These are phyloP conservation scores for Rutstroemia sp. DNA, from an alignment of 2,329 filamentous ascomycete genomes.

Conservation along the genomic window DNA sequence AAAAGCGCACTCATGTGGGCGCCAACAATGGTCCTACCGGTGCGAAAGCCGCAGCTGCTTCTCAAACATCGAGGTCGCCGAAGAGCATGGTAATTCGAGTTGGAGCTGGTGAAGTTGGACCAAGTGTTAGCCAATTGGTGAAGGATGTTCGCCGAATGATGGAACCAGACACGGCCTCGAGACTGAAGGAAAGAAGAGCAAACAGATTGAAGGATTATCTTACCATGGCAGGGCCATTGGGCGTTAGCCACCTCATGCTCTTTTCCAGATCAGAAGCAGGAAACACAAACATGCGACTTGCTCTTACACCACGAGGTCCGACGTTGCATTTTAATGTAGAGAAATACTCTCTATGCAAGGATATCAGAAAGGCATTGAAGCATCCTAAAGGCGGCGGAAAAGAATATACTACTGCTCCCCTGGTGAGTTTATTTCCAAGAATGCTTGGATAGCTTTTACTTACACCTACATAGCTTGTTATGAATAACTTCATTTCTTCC, in stretches of 20 bases:
- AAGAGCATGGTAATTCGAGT: conserved; percentile 99
- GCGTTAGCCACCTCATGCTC: conserved; percentile 85
- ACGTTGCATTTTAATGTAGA: conserved; percentile 93
- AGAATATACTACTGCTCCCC: conserved; percentile 75
- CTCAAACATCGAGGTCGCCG: conserved; percentile 56
- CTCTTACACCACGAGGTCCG: conserved; percentile 80
- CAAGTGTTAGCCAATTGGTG: conserved; percentile 84
- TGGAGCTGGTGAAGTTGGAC: conserved; percentile 86
- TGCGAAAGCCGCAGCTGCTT: conserved; percentile 48
- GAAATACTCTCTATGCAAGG: conserved; percentile 88
- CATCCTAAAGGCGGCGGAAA: conserved; percentile 76
- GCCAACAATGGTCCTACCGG: conserved; percentile 43
- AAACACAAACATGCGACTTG: conserved; percentile 86
- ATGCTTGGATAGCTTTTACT: conserved; percentile 17
- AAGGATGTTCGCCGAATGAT: conserved; percentile 88
- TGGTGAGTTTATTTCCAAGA: conserved; percentile 44
- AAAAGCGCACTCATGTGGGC: conserved; percentile 81
- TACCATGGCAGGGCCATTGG: conserved; percentile 89
- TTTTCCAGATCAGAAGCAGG: conserved; percentile 86
- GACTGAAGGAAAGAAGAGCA: conserved; percentile 80
- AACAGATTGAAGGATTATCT: conserved; percentile 90
- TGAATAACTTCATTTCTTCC: conserved; percentile 89
- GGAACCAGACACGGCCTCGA: conserved; percentile 87
- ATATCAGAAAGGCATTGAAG: conserved; percentile 76
- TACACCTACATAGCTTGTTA: conserved; percentile 59